These are phyloP conservation scores for Elasticomyces elasticus DNA, from an alignment of 495 filamentous ascomycete genomes.

Conservation along the genomic window DNA sequence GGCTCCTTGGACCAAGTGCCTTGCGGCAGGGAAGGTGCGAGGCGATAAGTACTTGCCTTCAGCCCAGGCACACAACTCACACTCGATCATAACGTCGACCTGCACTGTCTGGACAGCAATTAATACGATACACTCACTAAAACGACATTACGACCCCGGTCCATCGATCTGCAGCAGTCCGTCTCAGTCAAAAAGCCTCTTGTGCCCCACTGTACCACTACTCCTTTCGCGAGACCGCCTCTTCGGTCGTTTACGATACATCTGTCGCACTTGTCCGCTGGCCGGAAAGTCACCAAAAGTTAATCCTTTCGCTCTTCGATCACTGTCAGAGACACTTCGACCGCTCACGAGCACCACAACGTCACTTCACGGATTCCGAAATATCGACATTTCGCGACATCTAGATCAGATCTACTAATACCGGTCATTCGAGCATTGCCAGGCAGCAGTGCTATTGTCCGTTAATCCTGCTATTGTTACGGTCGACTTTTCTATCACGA, in stretches of 20 bases:
- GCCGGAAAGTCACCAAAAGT: constrained; percentile 11
- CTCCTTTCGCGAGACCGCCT: constrained; percentile 1
- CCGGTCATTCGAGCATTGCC: constrained; percentile 8
- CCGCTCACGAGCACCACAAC: constrained; percentile 10
- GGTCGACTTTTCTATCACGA: background rate
- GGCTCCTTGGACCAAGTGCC: background rate
- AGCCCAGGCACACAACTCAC: background rate
- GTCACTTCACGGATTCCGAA: constrained; percentile 11
- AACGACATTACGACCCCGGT: background rate
- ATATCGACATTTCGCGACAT: constrained; percentile 7
- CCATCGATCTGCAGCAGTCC: background rate
- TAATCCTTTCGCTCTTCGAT: background rate
- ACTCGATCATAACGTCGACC: background rate
- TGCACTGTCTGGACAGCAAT: background rate
- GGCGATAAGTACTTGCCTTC: constrained; percentile 2
- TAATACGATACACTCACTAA: constrained; percentile 2
- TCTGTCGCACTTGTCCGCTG: constrained; percentile 20
- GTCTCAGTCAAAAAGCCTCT: constrained; percentile 1
- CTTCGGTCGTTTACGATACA: background rate
- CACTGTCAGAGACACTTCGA: background rate
- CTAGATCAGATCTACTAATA: constrained; percentile 18
- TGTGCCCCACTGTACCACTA: constrained; percentile 2
- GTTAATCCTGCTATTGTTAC: constrained; percentile 19
- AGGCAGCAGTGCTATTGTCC: constrained; percentile 17
- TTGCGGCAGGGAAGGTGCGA: constrained; percentile 1